phyloP scores from a whole-genome alignment of 495 filamentous ascomycete genomes.

The Xylona heveae region DNA sequence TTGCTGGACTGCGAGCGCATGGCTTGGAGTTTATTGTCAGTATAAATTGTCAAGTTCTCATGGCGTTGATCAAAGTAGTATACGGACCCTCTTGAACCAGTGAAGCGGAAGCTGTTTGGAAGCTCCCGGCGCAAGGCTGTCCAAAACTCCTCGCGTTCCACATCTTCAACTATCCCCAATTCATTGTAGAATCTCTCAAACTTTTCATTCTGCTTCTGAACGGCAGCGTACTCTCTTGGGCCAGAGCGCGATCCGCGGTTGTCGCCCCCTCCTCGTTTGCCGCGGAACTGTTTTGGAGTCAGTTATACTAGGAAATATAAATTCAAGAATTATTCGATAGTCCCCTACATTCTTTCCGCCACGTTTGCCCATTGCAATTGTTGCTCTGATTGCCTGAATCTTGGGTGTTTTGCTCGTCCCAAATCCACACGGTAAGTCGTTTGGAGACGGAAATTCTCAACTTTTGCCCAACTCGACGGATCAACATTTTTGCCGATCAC shows the following conservation, averaged over 20 bases:
- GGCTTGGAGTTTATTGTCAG: constrained; percentile 20
- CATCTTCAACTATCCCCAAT: constrained; percentile 45
- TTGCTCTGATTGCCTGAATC: no score
- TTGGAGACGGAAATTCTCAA: no score
- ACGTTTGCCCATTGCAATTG: no score
- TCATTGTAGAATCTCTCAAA: constrained; percentile 70
- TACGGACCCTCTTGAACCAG: constrained; percentile 64
- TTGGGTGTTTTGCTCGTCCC: no score
- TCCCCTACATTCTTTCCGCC: no score
- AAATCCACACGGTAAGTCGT: no score
- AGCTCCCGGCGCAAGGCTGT: constrained; percentile 53
- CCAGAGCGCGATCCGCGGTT: constrained; percentile 10
- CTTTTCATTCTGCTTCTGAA: constrained; percentile 49
- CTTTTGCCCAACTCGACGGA: no score
- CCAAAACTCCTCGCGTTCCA: constrained; percentile 68
- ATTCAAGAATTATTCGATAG: no score
- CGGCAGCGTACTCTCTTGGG: constrained; percentile 28
- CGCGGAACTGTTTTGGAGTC: no score
- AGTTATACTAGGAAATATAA: no score
- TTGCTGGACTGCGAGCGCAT: constrained; percentile 72
- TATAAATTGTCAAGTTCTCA: background rate
- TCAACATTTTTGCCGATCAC: no score
- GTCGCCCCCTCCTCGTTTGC: constrained; percentile 14
- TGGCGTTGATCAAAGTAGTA: background rate
- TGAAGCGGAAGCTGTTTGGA: constrained; percentile 91